phyloP scores from a whole-genome alignment of 2,329 filamentous ascomycete genomes.

The Ophiocordyceps camponoti-leonardi region DNA sequence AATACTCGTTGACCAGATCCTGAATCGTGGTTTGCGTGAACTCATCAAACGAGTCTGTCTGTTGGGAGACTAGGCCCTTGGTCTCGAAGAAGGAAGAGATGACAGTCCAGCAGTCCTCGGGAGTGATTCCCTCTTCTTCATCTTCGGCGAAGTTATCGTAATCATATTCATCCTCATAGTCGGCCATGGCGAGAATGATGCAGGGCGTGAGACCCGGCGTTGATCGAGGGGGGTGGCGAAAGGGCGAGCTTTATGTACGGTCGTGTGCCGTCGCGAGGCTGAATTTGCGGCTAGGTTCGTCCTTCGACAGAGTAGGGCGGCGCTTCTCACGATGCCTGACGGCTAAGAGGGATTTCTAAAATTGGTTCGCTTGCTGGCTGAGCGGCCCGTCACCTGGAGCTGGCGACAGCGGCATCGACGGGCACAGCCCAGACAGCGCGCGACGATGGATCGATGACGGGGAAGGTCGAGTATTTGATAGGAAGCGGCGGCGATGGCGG shows the following conservation, averaged over 20 bases:
- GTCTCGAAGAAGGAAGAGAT: conserved; percentile 94
- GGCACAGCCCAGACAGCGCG: conserved; percentile 6
- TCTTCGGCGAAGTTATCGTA: conserved; percentile 57
- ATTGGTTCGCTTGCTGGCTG: conserved; percentile 12
- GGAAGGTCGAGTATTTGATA: background rate
- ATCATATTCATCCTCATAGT: conserved; percentile 39
- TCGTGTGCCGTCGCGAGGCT: background rate
- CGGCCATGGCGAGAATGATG: conserved; percentile 24
- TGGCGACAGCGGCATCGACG: conserved; percentile 14
- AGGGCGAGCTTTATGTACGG: background rate
- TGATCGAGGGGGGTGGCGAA: background rate
- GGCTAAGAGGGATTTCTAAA: background rate
- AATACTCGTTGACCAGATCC: conserved; percentile 84
- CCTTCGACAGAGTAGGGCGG: background rate
- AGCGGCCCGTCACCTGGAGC: conserved; percentile 13
- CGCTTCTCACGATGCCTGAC: background rate
- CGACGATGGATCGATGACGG: background rate
- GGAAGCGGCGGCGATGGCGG: background rate
- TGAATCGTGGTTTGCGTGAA: conserved; percentile 91
- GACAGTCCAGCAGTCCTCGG: conserved; percentile 96
- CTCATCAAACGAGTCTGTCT: conserved; percentile 96
- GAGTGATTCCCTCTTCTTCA: conserved; percentile 59
- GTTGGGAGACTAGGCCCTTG: conserved; percentile 91
- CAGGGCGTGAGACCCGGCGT: background rate
- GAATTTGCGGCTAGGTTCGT: background rate